Base-by-base conservation (phyloP, 2,329 filamentous ascomycete species). In the Didymella sp. region DNA sequence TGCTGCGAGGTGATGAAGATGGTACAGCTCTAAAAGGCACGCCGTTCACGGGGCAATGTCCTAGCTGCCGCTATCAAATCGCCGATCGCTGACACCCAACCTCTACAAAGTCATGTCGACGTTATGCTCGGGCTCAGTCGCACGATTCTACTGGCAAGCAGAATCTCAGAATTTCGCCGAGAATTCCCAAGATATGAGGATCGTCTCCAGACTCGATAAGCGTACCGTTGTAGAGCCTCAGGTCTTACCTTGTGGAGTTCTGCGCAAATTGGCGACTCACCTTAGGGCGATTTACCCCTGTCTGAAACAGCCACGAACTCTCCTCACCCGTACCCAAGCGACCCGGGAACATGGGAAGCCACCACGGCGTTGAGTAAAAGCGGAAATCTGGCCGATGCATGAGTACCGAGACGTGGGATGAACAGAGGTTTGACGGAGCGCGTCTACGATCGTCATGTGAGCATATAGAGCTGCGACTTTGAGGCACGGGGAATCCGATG, bases 371-470 rank as follows among this genome's bases (percentile, higher is more conserved):
- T 56, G 43, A 41, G 40, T 33, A 38, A 63, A 59, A 52, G 38
- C 46, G 61, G 62, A 44, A 51, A 41, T 49, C 22, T 33, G 58
- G 43, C 61, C 56, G 59, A 61, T 56, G 59, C 51, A 62, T 21
- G 33, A 48, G 43, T 61, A 54, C 61, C 64, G 66, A 64, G 60
- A 52, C 52, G 47, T 48, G 48, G 62, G 58, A 43, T 44, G 21
- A 41, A 37, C 24, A 25, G 54, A 49, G 28, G 21, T 37, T 38
- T 42, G 45, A 48, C 28, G 44, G 17, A 33, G 51, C 11, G 28
- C 37, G 47, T 40, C 28, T 30, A 24, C 19, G 21, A 35, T 49
- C 41, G 53, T 62, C 61, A 61, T 51, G 58, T 61, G 59, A 54
- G 43, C 38, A 40, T 11, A 27, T 42, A 22, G 30, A 50, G 28